phyloP scores from a whole-genome alignment of 1,284 basidiomycete species.

The Rhodofomes roseus region DNA sequence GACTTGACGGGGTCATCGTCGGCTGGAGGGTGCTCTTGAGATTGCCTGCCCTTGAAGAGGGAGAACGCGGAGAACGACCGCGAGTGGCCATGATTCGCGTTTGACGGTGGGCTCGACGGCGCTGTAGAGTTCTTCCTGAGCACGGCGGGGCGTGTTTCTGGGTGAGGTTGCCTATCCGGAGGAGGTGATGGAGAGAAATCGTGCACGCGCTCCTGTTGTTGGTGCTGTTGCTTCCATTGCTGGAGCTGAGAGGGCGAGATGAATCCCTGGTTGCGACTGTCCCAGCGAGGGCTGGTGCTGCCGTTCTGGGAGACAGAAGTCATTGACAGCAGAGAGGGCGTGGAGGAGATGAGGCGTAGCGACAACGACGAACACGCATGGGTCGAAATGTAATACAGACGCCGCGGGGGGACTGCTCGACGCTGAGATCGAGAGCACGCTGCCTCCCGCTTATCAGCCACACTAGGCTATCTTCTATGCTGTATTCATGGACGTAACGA shows the following conservation, averaged over 20 bases:
- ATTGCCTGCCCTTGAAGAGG: conserved; percentile 15
- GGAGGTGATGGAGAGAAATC: conserved; percentile 16
- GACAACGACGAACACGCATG: conserved; percentile 7
- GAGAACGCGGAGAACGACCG: conserved; percentile 21
- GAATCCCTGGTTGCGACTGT: conserved; percentile 44
- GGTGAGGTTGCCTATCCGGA: conserved; percentile 6
- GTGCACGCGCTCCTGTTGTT: conserved; percentile 19
- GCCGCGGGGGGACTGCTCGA: not conserved
- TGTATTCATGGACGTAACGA: not conserved
- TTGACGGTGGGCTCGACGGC: not conserved
- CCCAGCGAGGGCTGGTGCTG: conserved; percentile 37
- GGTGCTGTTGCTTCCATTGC: conserved; percentile 31
- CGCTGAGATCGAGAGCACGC: not conserved
- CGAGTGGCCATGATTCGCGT: conserved; percentile 7
- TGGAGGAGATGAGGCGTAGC: not conserved
- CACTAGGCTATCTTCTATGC: not conserved
- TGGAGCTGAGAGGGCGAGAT: conserved; percentile 47
- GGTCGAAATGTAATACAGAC: not conserved
- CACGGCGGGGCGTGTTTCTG: conserved; percentile 2
- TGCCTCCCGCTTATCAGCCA: not conserved
- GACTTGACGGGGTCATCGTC: not conserved
- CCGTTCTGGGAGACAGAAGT: conserved; percentile 16
- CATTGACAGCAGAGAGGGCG: conserved; percentile 9
- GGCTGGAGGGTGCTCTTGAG: conserved; percentile 6
- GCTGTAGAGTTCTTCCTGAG: not conserved